Percentiles rank a stretch among this genome's conserved stretches.
These are phyloP conservation scores for Suillus subaureus DNA, from an alignment of 768 basidiomycete species.

Conservation along the genomic window DNA sequence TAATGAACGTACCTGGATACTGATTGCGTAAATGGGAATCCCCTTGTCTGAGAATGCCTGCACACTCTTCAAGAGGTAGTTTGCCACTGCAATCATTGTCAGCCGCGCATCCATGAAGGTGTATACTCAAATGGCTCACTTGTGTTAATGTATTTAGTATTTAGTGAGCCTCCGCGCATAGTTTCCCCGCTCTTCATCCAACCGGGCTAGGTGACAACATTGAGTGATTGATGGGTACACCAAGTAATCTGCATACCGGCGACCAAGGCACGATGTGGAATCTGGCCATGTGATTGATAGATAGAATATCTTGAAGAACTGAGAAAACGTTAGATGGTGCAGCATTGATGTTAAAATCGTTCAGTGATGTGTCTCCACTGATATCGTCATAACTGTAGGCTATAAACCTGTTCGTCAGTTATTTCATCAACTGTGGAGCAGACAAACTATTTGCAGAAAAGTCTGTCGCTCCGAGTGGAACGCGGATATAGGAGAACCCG, in stretches of 20 bases:
- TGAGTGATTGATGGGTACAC: no score
- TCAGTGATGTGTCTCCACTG: conserved; percentile 61
- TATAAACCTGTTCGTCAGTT: conserved; percentile 18
- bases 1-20: conserved; percentile 44
- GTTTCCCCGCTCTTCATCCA: conserved; percentile 77
- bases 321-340: conserved; percentile 66
- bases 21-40: conserved; percentile 61
- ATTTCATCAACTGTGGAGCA: neutral
- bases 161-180: conserved; percentile 68
- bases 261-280: conserved; percentile 75
- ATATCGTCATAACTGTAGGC: conserved; percentile 70
- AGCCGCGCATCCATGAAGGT: neutral
- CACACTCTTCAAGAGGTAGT: conserved; percentile 70
- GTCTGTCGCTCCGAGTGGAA: conserved; percentile 74
- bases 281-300: conserved; percentile 53
- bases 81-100: conserved; percentile 52
- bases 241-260: conserved; percentile 47
- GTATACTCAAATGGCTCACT: conserved; percentile 42
- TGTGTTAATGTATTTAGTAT: conserved; percentile 45
- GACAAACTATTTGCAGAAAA: conserved; percentile 55
- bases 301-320: conserved; percentile 63
- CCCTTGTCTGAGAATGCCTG: conserved; percentile 70
- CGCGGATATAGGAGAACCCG: conserved; percentile 68
- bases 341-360: conserved; percentile 54
- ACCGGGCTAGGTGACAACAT: conserved; percentile 50